Conservation (phyloP, 768 basidiomycete genomes). For the Phylloporus arenicola region DNA sequence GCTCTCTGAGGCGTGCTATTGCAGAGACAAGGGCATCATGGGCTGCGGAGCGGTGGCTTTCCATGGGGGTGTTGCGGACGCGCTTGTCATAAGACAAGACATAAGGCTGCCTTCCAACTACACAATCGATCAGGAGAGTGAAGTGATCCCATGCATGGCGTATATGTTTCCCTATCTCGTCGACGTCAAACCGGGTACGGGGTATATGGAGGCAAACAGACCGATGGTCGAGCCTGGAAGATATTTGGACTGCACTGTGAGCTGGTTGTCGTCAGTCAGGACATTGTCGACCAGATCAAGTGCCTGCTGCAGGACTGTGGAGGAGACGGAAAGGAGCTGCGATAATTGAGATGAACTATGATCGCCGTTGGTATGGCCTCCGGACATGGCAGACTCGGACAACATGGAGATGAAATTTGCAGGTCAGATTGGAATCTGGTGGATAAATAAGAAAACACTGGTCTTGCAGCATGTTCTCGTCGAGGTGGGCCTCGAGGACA, state of each 20-base stretch:
- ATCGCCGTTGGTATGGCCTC: conserved; percentile 10
- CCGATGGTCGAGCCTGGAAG: conserved; percentile 88
- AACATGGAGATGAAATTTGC: conserved; percentile 2
- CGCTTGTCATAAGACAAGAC: conserved; percentile 73
- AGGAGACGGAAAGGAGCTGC: conserved; percentile 63
- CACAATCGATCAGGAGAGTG: conserved; percentile 54
- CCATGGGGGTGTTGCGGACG: conserved; percentile 79
- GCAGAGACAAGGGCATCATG: conserved; percentile 49
- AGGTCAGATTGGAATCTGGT: not conserved
- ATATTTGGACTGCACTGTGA: conserved; percentile 61
- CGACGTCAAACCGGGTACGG: not conserved
- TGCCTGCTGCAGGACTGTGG: conserved; percentile 64
- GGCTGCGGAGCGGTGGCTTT: conserved; percentile 58
- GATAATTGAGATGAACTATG: conserved; percentile 29
- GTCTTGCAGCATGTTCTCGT: conserved; percentile 11
- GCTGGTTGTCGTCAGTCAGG: conserved; percentile 63
- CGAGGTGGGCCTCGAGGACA: conserved; percentile 22
- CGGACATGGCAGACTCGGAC: conserved; percentile 19
- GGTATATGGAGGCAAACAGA: conserved; percentile 21
- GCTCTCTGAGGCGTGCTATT: conserved; percentile 50
- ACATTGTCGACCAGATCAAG: conserved; percentile 64
- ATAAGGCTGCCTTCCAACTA: conserved; percentile 42
- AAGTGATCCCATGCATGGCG: conserved; percentile 86
- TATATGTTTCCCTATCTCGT: conserved; percentile 67
- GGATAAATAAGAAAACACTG: conserved; percentile 16